A percentile compares a stretch with the other conserved stretches of the same genome.
Conservation (phyloP, 129 eudicot species). For the Tanacetum coccineum region DNA sequence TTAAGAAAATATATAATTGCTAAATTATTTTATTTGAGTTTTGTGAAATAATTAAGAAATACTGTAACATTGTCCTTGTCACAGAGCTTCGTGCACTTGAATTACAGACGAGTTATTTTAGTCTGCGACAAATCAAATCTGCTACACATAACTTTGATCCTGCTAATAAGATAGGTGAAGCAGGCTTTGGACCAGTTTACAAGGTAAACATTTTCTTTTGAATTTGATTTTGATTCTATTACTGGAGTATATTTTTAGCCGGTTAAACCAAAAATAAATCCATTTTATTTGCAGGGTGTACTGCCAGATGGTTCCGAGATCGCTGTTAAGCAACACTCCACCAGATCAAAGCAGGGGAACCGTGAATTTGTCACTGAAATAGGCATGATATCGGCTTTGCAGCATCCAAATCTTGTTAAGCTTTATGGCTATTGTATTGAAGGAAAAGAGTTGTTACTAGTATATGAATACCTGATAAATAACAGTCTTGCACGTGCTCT, state of each 20-base stretch:
- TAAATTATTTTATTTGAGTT: too few species aligned
- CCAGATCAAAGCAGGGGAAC: constrained; percentile 87
- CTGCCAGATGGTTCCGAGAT: constrained; percentile 64
- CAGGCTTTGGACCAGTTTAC: constrained; percentile 95
- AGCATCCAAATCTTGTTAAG: constrained; percentile 92
- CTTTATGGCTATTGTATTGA: constrained; percentile 23
- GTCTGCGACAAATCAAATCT: constrained; percentile 58
- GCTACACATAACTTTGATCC: constrained; percentile 70
- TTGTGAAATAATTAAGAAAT: too few species aligned
- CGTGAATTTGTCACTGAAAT: constrained; percentile 90
- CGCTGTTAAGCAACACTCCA: constrained; percentile 85
- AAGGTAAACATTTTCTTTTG: constrained; percentile 49
- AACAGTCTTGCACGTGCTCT: too few species aligned
- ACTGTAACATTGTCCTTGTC: not conserved
- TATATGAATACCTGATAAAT: too few species aligned
- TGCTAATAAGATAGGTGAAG: constrained; percentile 86
- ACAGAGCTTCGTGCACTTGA: constrained; percentile 79
- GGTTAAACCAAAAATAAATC: not conserved
- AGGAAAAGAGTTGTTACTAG: too few species aligned
- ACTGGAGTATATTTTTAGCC: not conserved
- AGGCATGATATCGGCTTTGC: constrained; percentile 94
- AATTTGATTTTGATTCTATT: not conserved
- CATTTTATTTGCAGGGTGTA: constrained; percentile 64
- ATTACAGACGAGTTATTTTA: constrained; percentile 66
- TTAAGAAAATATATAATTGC: not conserved